A percentile compares a stretch with the other conserved stretches of the same genome.
These are phyloP conservation scores for Bacterosira constricta DNA, from an alignment of 108 stramenopile genomes.

Conservation along the genomic window DNA sequence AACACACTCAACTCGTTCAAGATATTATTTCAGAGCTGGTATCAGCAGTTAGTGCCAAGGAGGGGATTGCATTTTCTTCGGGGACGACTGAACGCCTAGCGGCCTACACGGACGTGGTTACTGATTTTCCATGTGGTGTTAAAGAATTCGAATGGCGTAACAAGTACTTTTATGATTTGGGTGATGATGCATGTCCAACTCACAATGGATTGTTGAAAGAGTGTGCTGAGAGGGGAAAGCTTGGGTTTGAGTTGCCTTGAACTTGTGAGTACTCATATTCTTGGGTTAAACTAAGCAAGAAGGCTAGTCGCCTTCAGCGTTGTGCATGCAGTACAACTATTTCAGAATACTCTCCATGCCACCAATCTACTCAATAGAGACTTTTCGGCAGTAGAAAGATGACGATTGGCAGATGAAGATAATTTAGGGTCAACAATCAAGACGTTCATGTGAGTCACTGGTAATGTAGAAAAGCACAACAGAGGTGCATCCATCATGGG, in stretches of 20 bases:
- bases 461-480: no score
- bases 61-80: constrained; percentile 61
- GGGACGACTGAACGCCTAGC: constrained; percentile 73
- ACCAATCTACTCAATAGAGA: no score
- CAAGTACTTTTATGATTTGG: constrained; percentile 75
- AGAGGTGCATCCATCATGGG: no score
- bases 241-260: constrained; percentile 72
- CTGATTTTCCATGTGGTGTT: constrained; percentile 90
- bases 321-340: no score
- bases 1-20: constrained; percentile 67
- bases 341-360: no score
- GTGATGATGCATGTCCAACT: constrained; percentile 64
- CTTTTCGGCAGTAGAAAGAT: no score
- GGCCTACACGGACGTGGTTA: constrained; percentile 90
- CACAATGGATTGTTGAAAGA: constrained; percentile 72
- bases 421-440: no score
- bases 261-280: no score
- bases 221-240: constrained; percentile 60
- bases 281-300: no score
- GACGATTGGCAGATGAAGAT: no score
- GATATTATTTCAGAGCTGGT: constrained; percentile 69
- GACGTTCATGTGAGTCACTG: no score
- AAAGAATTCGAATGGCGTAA: constrained; percentile 97
- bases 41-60: constrained; percentile 57
- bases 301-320: no score